Conservation (phyloP, 1,139 yeast genomes). For the Suhomyces choctaworum region DNA sequence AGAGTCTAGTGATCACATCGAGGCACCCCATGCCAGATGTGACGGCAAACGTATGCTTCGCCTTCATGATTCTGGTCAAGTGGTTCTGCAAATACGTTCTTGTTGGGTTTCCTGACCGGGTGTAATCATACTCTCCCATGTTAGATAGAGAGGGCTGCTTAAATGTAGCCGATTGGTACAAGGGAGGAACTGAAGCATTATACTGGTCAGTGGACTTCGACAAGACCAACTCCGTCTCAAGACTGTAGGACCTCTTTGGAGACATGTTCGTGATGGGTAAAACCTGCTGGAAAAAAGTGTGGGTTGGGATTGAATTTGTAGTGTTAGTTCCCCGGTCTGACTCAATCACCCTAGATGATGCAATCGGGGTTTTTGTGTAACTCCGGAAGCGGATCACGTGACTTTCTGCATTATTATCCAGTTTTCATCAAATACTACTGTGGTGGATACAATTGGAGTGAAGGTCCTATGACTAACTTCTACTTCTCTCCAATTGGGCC, state of each 20-base stretch:
- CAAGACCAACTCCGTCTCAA: slow-evolving; percentile 77
- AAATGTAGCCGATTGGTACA: slow-evolving; percentile 92
- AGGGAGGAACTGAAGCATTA: slow-evolving; percentile 83
- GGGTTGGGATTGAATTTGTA: slow-evolving; percentile 7
- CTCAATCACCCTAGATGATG: slow-evolving; percentile 15
- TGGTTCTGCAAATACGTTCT: slow-evolving; percentile 78
- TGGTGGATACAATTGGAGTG: too few relatives aligned
- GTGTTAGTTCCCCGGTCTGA: slow-evolving; percentile 6
- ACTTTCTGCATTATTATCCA: neutral
- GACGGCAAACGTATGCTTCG: slow-evolving; percentile 74
- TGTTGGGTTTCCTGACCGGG: slow-evolving; percentile 94
- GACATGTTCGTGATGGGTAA: slow-evolving; percentile 5
- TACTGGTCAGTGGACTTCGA: slow-evolving; percentile 68
- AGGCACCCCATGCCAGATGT: slow-evolving; percentile 92
- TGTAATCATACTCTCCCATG: slow-evolving; percentile 87
- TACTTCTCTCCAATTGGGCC: neutral
- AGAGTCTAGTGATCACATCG: slow-evolving; percentile 75
- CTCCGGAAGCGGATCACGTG: slow-evolving; percentile 4
- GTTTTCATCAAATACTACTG: too few relatives aligned
- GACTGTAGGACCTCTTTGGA: slow-evolving; percentile 38
- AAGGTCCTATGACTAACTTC: too few relatives aligned
- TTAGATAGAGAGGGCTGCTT: slow-evolving; percentile 74
- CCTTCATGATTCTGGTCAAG: slow-evolving; percentile 72
- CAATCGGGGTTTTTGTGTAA: slow-evolving; percentile 9
- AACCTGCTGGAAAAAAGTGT: neutral